phyloP scores from a whole-genome alignment of 768 basidiomycete genomes.

The Psilocybe subaeruginosa region DNA sequence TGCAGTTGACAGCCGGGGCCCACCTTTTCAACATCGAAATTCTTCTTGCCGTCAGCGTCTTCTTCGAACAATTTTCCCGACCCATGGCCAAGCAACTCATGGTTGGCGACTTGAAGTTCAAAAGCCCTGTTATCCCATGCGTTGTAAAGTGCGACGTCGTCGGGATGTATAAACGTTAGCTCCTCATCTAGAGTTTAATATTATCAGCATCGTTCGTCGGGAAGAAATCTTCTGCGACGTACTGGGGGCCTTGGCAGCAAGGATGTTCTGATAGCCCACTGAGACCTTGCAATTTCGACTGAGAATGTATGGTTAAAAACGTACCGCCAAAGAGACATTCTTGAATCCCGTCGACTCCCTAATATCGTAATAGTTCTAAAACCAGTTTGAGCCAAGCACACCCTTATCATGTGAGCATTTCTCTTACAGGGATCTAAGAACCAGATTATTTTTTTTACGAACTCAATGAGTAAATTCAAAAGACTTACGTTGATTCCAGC shows the following conservation, averaged over 20 bases:
- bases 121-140: constrained; percentile 80
- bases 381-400: background rate
- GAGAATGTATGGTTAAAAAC: constrained; percentile 21
- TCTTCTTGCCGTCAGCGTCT: constrained; percentile 72
- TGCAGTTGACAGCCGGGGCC: background rate
- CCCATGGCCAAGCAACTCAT: constrained; percentile 86
- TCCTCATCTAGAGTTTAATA: constrained; percentile 57
- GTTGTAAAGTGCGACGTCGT: constrained; percentile 75
- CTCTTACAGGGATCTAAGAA: constrained; percentile 63
- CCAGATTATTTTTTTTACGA: constrained; percentile 1
- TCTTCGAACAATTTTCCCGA: constrained; percentile 86
- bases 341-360: constrained; percentile 85
- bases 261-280: constrained; percentile 59
- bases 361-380: constrained; percentile 80
- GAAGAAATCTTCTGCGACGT: constrained; percentile 21
- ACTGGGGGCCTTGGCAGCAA: constrained; percentile 88
- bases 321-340: constrained; percentile 81
- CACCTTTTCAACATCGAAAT: constrained; percentile 77
- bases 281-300: background rate
- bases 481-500: constrained; percentile 77
- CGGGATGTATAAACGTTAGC: constrained; percentile 81
- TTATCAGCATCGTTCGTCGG: background rate
- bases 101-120: constrained; percentile 89
- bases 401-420: background rate
- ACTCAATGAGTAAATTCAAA: background rate